Evolutionary conservation across 768 basidiomycete species (phyloP).

Genomic region (Sporobolomyces pararoseus): DNA sequence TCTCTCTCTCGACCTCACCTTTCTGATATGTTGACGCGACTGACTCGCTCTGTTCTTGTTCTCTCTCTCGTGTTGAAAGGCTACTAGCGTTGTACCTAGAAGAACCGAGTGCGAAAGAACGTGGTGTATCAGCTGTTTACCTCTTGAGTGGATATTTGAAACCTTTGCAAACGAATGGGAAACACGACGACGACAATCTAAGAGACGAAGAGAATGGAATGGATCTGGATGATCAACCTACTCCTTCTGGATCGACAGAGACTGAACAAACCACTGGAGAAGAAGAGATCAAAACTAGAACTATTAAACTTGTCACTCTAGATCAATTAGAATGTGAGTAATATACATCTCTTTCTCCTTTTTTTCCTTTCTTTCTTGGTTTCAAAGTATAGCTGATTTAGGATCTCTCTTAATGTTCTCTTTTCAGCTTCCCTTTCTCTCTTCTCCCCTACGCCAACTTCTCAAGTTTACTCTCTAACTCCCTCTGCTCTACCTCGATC

Average conservation of each 20-base stretch:
- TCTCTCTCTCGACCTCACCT: too few species aligned
- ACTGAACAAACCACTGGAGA: background rate
- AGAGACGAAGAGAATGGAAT: background rate
- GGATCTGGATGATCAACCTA: slow-evolving; percentile 9
- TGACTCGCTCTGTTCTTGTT: too few species aligned
- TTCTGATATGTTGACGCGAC: too few species aligned
- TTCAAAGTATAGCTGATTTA: too few species aligned
- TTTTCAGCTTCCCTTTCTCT: slow-evolving; percentile 2
- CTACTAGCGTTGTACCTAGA: slow-evolving; percentile 15
- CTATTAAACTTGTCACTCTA: slow-evolving; percentile 14
- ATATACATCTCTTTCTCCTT: background rate
- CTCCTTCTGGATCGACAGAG: background rate
- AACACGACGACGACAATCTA: background rate
- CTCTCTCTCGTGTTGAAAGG: slow-evolving; percentile 3
- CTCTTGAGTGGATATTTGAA: slow-evolving; percentile 18
- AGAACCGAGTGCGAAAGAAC: slow-evolving; percentile 19
- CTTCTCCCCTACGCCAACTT: slow-evolving; percentile 11
- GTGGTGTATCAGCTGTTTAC: slow-evolving; percentile 21
- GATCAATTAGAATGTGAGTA: slow-evolving; percentile 20
- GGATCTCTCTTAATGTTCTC: too few species aligned
- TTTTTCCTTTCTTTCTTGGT: background rate
- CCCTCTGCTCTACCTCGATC: slow-evolving; percentile 4
- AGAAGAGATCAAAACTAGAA: background rate
- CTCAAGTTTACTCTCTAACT: slow-evolving; percentile 28
- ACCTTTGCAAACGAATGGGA: background rate